phyloP scores from a whole-genome alignment of 176 grass and related monocot species.

The Aegilops speltoides region DNA sequence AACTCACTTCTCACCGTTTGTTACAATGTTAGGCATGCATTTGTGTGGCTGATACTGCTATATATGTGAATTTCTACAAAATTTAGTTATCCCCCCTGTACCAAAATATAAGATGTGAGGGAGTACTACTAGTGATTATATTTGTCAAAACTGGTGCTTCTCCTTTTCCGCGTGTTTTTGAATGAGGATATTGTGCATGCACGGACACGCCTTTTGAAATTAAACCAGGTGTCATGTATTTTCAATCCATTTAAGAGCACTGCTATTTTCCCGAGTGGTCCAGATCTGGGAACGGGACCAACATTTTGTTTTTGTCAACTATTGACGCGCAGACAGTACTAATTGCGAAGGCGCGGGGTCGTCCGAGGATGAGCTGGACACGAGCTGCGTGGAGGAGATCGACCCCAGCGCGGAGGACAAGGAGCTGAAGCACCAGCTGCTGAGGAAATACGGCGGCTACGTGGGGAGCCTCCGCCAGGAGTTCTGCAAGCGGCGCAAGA shows the following conservation, averaged over 20 bases:
- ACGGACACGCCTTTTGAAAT: neutral
- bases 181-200: neutral
- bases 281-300: neutral
- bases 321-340: slow-evolving; percentile 28
- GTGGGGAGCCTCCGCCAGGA: slow-evolving; percentile 72
- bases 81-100: neutral
- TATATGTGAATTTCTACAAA: neutral
- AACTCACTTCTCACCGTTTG: neutral
- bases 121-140: too few species aligned
- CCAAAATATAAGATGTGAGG: too few species aligned
- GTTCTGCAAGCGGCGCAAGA: slow-evolving; percentile 89
- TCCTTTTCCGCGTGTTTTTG: neutral
- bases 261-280: neutral
- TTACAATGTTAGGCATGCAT: neutral
- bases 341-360: slow-evolving; percentile 54
- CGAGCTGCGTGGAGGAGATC: slow-evolving; percentile 54
- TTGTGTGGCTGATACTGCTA: neutral
- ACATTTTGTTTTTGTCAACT: neutral
- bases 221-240: neutral
- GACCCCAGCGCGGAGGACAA: slow-evolving; percentile 66
- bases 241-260: neutral
- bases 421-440: slow-evolving; percentile 79
- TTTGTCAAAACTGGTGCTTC: neutral
- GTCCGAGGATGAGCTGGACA: slow-evolving; percentile 75
- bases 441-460: slow-evolving; percentile 83